Evolutionary conservation across 768 basidiomycete species (phyloP), one percentile per base, ranked within the genome.

Genomic region (Lentinula sp.): DNA sequence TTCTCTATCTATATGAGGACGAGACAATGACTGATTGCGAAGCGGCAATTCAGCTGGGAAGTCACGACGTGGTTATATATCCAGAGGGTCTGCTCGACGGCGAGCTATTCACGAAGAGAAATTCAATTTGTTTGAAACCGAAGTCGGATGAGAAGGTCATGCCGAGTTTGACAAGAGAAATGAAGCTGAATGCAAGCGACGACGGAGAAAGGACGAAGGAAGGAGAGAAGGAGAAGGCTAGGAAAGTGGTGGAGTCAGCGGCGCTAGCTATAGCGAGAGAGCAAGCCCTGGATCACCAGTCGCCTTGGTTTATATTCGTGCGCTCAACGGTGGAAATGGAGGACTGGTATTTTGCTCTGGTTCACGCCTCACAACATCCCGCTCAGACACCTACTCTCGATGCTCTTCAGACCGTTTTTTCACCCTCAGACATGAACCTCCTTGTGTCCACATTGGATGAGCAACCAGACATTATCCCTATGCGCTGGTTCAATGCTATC

Each of bases 401-500:
- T 1, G 85, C 90, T 0, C 74, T 90, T 52, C 77, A 78, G 43
- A 69, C 80, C 39, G 79, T 96, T 16, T 98, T 94, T 76, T 76
- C 80, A 57, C 77, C 87, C 5, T 73, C 78, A 9, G 92, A 97
- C 71, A 96, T 98, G 93, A 79, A 84, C 59, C 77, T 82, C 64
- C 82, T 98, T 43, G 87, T 98, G 61, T 76, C 86, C 15, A 91
- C 88, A 6, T 79, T 99, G 62, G 97, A 98, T 74, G 85, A 89
- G 66, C 92, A 94, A 69, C 91, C 97, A 2, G 96, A 99, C 71
- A 90, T 95, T 63, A 95, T 98, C 61, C 95, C 95, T 2, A 93
- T 95, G 85, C 88, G 96, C 4, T 99, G 97, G 97, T 77, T 98
- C 52, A 99, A 99, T 69, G 97, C 94, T 0, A 76, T 98, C 59